Percentiles rank a stretch among this genome's conserved stretches.
phyloP scores from a whole-genome alignment of 2,329 filamentous ascomycete genomes.

The Alternaria incomplexa region DNA sequence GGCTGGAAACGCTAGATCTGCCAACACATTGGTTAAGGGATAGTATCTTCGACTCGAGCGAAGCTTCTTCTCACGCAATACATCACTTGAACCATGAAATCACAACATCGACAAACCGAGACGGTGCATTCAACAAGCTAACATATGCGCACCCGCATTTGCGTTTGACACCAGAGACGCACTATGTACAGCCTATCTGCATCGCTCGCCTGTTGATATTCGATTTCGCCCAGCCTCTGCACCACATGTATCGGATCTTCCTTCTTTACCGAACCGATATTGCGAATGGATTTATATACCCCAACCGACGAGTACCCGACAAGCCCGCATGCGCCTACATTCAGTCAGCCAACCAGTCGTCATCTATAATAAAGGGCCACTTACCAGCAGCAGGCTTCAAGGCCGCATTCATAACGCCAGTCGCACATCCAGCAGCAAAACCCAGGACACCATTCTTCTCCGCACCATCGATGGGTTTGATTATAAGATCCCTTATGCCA shows the following conservation, averaged over 20 bases:
- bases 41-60: background rate
- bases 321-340: slow-evolving; percentile 60
- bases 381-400: slow-evolving; percentile 69
- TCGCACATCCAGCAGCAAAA: slow-evolving; percentile 77
- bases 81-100: background rate
- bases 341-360: background rate
- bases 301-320: slow-evolving; percentile 68
- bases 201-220: slow-evolving; percentile 23
- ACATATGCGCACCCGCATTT: slow-evolving; percentile 22
- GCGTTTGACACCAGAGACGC: slow-evolving; percentile 28
- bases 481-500: slow-evolving; percentile 78
- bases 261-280: slow-evolving; percentile 17
- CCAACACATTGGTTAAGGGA: background rate
- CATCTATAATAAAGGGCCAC: background rate
- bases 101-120: background rate
- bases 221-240: slow-evolving; percentile 20
- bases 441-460: slow-evolving; percentile 68
- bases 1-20: background rate
- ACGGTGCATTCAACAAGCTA: background rate
- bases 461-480: slow-evolving; percentile 72
- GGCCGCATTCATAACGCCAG: slow-evolving; percentile 71
- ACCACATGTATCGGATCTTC: slow-evolving; percentile 18
- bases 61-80: background rate
- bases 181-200: slow-evolving; percentile 26
- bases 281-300: slow-evolving; percentile 61